Evolutionary conservation across 208 protist species (phyloP).

Genomic region (Trypanosoma vivax): DNA sequence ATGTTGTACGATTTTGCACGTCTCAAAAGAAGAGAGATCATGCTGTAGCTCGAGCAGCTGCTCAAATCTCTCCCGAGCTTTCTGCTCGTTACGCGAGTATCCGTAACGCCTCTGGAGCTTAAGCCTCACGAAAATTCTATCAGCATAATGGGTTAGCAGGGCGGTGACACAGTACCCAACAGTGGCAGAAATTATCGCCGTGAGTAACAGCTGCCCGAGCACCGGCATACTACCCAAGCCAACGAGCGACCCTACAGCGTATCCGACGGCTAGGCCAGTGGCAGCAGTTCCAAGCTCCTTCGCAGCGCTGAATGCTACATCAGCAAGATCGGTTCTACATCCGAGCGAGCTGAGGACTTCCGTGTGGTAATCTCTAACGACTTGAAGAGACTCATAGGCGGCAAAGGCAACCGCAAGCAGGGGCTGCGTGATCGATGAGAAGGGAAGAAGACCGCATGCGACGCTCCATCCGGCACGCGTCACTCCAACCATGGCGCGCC

Average conservation of each 20-base stretch:
- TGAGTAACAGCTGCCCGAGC: constrained; percentile 41
- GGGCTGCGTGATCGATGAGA: constrained; percentile 41
- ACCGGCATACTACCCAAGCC: constrained; percentile 53
- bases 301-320: constrained; percentile 46
- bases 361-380: constrained; percentile 39
- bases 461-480: constrained; percentile 41
- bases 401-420: constrained; percentile 45
- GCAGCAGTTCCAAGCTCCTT: constrained; percentile 50
- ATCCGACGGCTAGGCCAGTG: constrained; percentile 51
- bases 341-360: constrained; percentile 52
- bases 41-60: constrained; percentile 42
- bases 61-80: constrained; percentile 54
- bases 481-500: constrained; percentile 34
- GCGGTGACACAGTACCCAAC: constrained; percentile 48
- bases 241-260: constrained; percentile 46
- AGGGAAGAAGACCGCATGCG: constrained; percentile 47
- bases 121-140: constrained; percentile 48
- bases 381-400: constrained; percentile 45
- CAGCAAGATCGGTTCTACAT: constrained; percentile 40
- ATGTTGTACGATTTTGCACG: constrained; percentile 62
- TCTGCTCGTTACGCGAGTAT: constrained; percentile 44
- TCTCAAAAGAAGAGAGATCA: constrained; percentile 54
- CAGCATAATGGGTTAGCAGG: constrained; percentile 58
- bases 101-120: constrained; percentile 60
- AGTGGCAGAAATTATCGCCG: constrained; percentile 48